A percentile compares a stretch with the other conserved stretches of the same genome.
Evolutionary conservation across 2,329 filamentous ascomycete species (phyloP).

Genomic region (Neonectria faginata): DNA sequence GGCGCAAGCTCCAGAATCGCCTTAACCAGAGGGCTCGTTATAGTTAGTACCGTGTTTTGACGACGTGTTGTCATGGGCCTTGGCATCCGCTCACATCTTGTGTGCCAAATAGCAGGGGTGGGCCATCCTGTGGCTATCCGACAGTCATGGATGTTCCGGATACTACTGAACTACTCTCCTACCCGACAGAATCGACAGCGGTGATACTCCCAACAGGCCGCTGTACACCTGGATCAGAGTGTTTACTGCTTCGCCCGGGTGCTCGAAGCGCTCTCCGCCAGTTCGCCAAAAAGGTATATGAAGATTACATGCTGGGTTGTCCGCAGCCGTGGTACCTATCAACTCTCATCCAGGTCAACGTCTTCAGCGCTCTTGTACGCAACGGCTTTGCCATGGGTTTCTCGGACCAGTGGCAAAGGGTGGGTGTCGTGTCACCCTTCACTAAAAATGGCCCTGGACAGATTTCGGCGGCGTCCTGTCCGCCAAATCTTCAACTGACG

Average conservation of each 20-base stretch:
- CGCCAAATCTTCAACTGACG: conserved; percentile 2
- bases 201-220: too few relatives aligned
- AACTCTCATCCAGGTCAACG: conserved; percentile 10
- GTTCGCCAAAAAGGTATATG: conserved; percentile 4
- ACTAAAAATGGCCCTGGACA: too few relatives aligned
- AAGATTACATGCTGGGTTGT: conserved; percentile 1
- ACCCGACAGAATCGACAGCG: too few relatives aligned
- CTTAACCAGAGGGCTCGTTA: too few relatives aligned
- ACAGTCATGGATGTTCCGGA: too few relatives aligned
- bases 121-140: too few relatives aligned
- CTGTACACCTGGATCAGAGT: neutral
- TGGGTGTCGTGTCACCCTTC: neutral
- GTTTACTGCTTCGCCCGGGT: neutral
- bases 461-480: neutral
- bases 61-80: too few relatives aligned
- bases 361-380: conserved; percentile 8
- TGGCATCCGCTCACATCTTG: too few relatives aligned
- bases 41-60: too few relatives aligned
- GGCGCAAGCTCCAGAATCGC: too few relatives aligned
- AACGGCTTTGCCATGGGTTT: conserved; percentile 5
- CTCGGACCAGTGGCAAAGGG: neutral
- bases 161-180: too few relatives aligned
- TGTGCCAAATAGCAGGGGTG: too few relatives aligned
- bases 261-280: neutral
- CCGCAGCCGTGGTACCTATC: neutral